A percentile compares a stretch with the other conserved stretches of the same genome.
phyloP scores from a whole-genome alignment of 2,329 filamentous ascomycete genomes.

The Metarhizium album region DNA sequence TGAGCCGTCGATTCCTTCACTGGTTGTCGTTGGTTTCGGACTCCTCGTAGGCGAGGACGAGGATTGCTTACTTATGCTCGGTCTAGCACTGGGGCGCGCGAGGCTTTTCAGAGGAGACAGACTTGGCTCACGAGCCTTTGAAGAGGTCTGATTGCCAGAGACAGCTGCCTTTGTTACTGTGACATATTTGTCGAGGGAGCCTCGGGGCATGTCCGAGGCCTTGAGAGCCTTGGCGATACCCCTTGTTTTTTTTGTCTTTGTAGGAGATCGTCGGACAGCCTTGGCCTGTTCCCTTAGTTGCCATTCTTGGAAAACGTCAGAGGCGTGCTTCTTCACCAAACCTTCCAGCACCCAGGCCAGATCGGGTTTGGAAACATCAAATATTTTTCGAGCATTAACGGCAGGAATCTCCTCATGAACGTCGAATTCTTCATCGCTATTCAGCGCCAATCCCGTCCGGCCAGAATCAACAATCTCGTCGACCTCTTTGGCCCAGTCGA shows the following conservation, averaged over 20 bases:
- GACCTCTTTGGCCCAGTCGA: constrained; percentile 64
- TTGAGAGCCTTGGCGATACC: constrained; percentile 11
- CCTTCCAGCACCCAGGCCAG: constrained; percentile 28
- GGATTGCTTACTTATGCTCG: constrained; percentile 25
- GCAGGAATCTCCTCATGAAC: constrained; percentile 12
- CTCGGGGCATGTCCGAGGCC: constrained; percentile 12
- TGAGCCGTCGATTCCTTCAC: constrained; percentile 33
- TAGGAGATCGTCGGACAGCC: constrained; percentile 12
- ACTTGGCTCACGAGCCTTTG: constrained; percentile 6
- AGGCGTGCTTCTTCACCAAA: constrained; percentile 17
- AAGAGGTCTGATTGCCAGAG: neutral
- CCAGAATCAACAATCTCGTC: constrained; percentile 45
- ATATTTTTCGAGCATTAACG: constrained; percentile 26
- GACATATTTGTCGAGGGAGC: constrained; percentile 30
- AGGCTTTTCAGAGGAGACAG: neutral
- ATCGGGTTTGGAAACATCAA: constrained; percentile 55
- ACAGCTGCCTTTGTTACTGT: constrained; percentile 27
- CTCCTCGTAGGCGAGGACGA: constrained; percentile 14
- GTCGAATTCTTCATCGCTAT: constrained; percentile 51
- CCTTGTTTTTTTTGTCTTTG: constrained; percentile 17
- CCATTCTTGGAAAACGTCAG: constrained; percentile 17
- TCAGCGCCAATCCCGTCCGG: constrained; percentile 46
- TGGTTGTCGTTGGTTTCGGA: constrained; percentile 15
- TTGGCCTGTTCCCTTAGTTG: constrained; percentile 15
- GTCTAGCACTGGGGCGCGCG: neutral